These are phyloP conservation scores for Peronosclerospora sorghi DNA, from an alignment of 352 stramenopile genomes.

Conservation along the genomic window DNA sequence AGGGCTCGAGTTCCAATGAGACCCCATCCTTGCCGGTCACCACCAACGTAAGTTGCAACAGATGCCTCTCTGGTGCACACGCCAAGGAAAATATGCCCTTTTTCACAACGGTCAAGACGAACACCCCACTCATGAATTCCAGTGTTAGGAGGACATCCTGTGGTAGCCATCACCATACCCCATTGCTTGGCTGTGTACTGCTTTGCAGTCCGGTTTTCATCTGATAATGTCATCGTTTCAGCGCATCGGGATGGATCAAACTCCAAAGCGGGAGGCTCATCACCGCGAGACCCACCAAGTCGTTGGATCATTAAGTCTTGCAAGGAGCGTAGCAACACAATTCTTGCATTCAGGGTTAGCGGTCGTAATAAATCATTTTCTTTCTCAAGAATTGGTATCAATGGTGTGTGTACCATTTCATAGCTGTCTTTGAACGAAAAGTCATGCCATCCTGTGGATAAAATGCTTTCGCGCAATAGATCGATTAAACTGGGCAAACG, in stretches of 20 bases:
- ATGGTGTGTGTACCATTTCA: slow-evolving; percentile 48
- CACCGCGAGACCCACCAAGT: slow-evolving; percentile 54
- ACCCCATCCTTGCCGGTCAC: slow-evolving; percentile 81
- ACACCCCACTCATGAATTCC: slow-evolving; percentile 84
- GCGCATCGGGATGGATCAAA: slow-evolving; percentile 80
- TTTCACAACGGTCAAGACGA: slow-evolving; percentile 79
- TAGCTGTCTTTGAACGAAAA: slow-evolving; percentile 58
- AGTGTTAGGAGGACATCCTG: slow-evolving; percentile 70
- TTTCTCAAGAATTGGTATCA: slow-evolving; percentile 56
- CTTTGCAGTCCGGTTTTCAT: slow-evolving; percentile 74
- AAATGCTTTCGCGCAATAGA: slow-evolving; percentile 55
- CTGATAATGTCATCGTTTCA: slow-evolving; percentile 82
- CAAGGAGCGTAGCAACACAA: slow-evolving; percentile 64
- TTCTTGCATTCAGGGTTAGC: slow-evolving; percentile 27
- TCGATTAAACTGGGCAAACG: slow-evolving; percentile 44
- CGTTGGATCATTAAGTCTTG: slow-evolving; percentile 82
- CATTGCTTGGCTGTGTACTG: slow-evolving; percentile 87
- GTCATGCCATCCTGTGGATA: slow-evolving; percentile 36
- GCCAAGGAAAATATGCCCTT: slow-evolving; percentile 84
- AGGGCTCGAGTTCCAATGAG: slow-evolving; percentile 81
- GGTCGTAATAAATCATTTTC: slow-evolving; percentile 7
- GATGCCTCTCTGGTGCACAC: slow-evolving; percentile 81
- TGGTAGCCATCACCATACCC: slow-evolving; percentile 85
- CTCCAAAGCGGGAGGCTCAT: slow-evolving; percentile 70
- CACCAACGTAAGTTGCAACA: slow-evolving; percentile 81